Conservation (phyloP, 768 basidiomycete genomes). For the Mycena floridula region DNA sequence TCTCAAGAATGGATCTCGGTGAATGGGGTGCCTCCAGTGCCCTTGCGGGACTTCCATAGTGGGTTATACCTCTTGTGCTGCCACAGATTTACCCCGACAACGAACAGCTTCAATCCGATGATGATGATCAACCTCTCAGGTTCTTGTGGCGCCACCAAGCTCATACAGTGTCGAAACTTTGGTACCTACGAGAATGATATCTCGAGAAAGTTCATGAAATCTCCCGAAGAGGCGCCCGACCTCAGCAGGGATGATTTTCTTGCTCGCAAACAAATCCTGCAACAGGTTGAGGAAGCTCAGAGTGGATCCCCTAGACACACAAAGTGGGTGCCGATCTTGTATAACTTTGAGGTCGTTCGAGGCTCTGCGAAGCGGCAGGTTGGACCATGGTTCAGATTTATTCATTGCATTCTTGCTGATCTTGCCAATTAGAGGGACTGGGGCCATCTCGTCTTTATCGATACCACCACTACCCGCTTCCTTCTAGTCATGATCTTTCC, state of each 20-base stretch:
- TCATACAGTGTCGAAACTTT: conserved; percentile 21
- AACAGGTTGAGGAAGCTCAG: conserved; percentile 17
- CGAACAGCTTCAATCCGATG: too few species aligned
- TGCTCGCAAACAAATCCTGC: conserved; percentile 21
- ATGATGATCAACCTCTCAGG: too few species aligned
- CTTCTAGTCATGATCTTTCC: conserved; percentile 25
- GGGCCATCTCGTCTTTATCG: conserved; percentile 25
- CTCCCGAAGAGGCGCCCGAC: conserved; percentile 16
- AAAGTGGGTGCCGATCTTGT: conserved; percentile 24
- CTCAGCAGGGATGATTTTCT: conserved; percentile 17
- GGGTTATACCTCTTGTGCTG: too few species aligned
- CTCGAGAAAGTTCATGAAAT: conserved; percentile 18
- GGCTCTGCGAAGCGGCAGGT: conserved; percentile 21
- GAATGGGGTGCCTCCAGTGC: too few species aligned
- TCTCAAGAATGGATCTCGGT: too few species aligned
- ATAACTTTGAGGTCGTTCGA: conserved; percentile 25
- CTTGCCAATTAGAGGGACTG: conserved; percentile 21
- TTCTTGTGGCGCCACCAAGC: conserved; percentile 21
- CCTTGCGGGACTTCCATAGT: too few species aligned
- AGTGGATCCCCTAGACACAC: conserved; percentile 3
- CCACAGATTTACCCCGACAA: too few species aligned
- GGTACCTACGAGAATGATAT: conserved; percentile 22
- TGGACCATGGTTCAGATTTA: background rate
- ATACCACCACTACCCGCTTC: conserved; percentile 17
- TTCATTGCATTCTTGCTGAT: background rate